Conservation (phyloP, 805 yeast genomes). For the Spathaspora boniae region DNA sequence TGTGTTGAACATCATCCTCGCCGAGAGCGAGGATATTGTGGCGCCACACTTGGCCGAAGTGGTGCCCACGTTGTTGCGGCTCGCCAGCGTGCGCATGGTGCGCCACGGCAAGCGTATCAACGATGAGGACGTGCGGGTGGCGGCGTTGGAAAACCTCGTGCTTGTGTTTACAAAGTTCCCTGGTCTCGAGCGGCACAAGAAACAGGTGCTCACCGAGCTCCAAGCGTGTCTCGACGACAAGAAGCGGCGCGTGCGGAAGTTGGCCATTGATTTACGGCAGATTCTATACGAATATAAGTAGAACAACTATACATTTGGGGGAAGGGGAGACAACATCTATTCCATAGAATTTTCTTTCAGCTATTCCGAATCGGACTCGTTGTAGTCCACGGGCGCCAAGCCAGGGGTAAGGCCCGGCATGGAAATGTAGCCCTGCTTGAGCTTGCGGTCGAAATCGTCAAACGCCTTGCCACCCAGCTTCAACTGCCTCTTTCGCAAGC, state of each 20-base stretch:
- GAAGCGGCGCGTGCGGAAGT: constrained; percentile 69
- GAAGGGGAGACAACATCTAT: constrained; percentile 10
- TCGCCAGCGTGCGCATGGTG: constrained; percentile 20
- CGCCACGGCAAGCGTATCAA: constrained; percentile 13
- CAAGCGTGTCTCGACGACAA: constrained; percentile 62
- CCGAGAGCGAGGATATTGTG: constrained; percentile 52
- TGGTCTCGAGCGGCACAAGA: constrained; percentile 17
- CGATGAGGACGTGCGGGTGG: constrained; percentile 49
- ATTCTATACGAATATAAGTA: constrained; percentile 53
- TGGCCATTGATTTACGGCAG: constrained; percentile 80
- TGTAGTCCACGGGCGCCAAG: constrained; percentile 76
- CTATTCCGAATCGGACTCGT: constrained; percentile 35
- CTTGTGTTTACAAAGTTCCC: constrained; percentile 36
- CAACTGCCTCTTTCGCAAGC: constrained; percentile 21
- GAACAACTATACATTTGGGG: constrained; percentile 5
- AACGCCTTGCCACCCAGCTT: constrained; percentile 16
- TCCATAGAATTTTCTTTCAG: background rate
- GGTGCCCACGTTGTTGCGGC: constrained; percentile 49
- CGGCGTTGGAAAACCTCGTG: constrained; percentile 54
- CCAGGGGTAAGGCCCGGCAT: constrained; percentile 79
- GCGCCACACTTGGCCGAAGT: constrained; percentile 53
- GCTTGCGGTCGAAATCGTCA: constrained; percentile 18
- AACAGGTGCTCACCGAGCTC: constrained; percentile 49
- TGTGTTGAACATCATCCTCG: constrained; percentile 52
- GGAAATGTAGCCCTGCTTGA: constrained; percentile 41